Base-by-base conservation (phyloP, 768 basidiomycete genomes). In the Russula earlei region DNA sequence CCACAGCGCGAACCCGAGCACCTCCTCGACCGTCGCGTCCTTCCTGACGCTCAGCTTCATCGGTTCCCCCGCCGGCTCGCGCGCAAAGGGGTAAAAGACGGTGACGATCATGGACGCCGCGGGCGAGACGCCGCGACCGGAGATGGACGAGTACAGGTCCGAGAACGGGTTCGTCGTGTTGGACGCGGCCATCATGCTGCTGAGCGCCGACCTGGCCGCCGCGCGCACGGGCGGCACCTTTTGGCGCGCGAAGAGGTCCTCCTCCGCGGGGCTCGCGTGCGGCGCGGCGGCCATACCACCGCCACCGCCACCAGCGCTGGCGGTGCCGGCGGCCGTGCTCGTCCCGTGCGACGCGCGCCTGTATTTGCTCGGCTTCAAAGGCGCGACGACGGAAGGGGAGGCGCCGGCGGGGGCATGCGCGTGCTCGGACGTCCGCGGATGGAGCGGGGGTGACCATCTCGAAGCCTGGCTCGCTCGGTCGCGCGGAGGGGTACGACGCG, bases 1-100 rank as follows among this genome's bases (percentile, higher is more conserved):
- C 84, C 83, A 96, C 44, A 98, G 67, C 1, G 90, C 85, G 67
- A 87, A 91, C 0, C 96, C 96, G 52, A 97, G 88, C 5, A 95
- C 91, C 68, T 98, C 96, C 67, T 98, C 96, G 4, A 98, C 84
- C 0, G 85, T 87, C 1, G 92, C 87, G 61, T 97, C 95, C 60
- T 83, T 84, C 54, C 91, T 72, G 11, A 97, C 89, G 58, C 77
- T 84, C 5, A 93, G 75, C 36, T 79, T 71, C 77, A 94, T 81
- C 20, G 80, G 72, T 49, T 82, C 80, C 2, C 79, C 78, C 15
- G 65, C 70, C 0, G 86, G 86, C 55, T 80, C 72, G 5, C 67
- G 71, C 15, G 87, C 87, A 59, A 85, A 82, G 0, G 94, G 94
- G 72, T 95, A 97, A 70, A 83, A 96, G 1, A 97, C 77, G 42